A percentile compares a stretch with the other conserved stretches of the same genome.
phyloP scores from a whole-genome alignment of 2,329 filamentous ascomycete genomes.

The Coniochaeta sp. region DNA sequence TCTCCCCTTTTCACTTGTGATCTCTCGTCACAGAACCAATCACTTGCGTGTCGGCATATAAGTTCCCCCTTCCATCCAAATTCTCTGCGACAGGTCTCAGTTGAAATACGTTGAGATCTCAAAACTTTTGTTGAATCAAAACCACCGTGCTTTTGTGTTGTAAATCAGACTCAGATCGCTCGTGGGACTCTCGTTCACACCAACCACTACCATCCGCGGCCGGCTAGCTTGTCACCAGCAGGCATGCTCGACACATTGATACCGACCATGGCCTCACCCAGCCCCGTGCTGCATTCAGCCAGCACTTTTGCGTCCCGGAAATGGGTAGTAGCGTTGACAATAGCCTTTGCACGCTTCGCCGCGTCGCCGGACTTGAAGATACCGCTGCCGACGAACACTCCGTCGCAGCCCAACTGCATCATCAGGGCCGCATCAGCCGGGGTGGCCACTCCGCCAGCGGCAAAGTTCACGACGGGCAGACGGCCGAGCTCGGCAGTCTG shows the following conservation, averaged over 20 bases:
- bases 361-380: slow-evolving; percentile 98
- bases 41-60: no score
- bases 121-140: neutral
- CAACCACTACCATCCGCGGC: slow-evolving; percentile 66
- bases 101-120: neutral
- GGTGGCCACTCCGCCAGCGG: slow-evolving; percentile 97
- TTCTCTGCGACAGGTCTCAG: no score
- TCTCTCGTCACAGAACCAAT: no score
- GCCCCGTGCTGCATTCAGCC: slow-evolving; percentile 76
- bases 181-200: neutral
- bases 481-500: slow-evolving; percentile 83
- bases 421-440: slow-evolving; percentile 91
- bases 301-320: slow-evolving; percentile 79
- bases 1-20: neutral
- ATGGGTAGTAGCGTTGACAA: slow-evolving; percentile 90
- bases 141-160: neutral
- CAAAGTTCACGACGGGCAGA: slow-evolving; percentile 94
- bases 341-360: slow-evolving; percentile 82
- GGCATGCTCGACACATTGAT: slow-evolving; percentile 78
- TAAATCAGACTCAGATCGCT: neutral
- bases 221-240: slow-evolving; percentile 74
- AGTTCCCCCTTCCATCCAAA: no score
- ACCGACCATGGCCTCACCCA: slow-evolving; percentile 98
- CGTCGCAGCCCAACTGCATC: slow-evolving; percentile 99
- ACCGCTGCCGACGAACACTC: slow-evolving; percentile 92